Conservation (phyloP, 306 rosid species). For the Prunus mira region DNA sequence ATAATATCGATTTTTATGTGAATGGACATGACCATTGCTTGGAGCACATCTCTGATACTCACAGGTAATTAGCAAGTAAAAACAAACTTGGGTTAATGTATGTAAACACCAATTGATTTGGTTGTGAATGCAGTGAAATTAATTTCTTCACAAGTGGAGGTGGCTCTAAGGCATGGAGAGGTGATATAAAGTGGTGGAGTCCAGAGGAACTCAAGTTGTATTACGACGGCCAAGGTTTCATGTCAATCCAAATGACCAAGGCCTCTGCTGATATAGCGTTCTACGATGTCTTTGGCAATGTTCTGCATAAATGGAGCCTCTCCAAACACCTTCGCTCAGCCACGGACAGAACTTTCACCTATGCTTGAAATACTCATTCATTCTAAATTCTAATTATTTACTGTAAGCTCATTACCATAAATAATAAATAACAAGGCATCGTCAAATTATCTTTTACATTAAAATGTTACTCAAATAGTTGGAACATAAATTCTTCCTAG, state of each 20-base stretch:
- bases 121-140: constrained; percentile 42
- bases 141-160: constrained; percentile 82
- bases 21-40: constrained; percentile 93
- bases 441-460: not conserved
- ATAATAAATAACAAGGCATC: not conserved
- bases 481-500: not conserved
- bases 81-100: not conserved
- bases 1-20: constrained; percentile 59
- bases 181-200: constrained; percentile 33
- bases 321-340: constrained; percentile 25
- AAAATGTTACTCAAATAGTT: not conserved
- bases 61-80: constrained; percentile 35
- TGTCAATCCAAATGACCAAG: constrained; percentile 42
- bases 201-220: constrained; percentile 53
- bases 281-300: constrained; percentile 52
- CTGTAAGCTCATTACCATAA: too few species aligned
- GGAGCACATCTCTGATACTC: constrained; percentile 53
- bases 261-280: constrained; percentile 39
- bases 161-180: constrained; percentile 92
- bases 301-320: constrained; percentile 47
- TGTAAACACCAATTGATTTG: not conserved
- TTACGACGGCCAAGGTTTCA: constrained; percentile 82
- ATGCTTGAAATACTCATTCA: not conserved
- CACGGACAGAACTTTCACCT: not conserved
- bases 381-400: not conserved